A percentile compares a stretch with the other conserved stretches of the same genome.
These are phyloP conservation scores for Vitrella brassicaformis DNA, from an alignment of 73 alveolate genomes.

Conservation along the genomic window DNA sequence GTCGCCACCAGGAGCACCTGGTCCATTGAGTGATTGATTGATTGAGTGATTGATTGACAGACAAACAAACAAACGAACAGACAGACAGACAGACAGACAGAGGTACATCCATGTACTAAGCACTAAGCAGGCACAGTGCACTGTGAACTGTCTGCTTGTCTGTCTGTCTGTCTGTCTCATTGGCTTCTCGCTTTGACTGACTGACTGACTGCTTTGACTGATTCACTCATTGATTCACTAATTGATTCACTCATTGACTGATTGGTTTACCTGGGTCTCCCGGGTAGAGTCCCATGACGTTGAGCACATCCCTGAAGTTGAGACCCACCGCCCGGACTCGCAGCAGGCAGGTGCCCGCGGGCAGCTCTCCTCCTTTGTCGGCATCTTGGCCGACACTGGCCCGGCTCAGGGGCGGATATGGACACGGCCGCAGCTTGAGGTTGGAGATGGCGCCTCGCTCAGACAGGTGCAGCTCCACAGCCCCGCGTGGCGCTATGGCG, in stretches of 20 bases:
- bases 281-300: slow-evolving; percentile 28
- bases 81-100: not conserved
- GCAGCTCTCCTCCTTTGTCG: no score
- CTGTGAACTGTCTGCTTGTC: not conserved
- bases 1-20: slow-evolving; percentile 35
- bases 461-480: not conserved
- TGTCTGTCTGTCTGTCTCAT: not conserved
- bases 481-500: not conserved
- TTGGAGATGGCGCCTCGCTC: not conserved
- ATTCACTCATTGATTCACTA: no score
- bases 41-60: no score
- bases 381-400: not conserved
- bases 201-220: no score
- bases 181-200: not conserved
- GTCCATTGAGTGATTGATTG: no score
- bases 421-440: no score
- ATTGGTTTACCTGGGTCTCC: slow-evolving; percentile 8
- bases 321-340: not conserved
- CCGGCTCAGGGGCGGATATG: not conserved
- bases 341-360: not conserved
- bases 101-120: not conserved
- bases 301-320: not conserved
- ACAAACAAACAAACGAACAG: not conserved
- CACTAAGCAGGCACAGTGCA: not conserved
- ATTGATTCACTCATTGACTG: no score